Base-by-base conservation (phyloP, 176 grass and related monocot species). In the Zoysia japonica region DNA sequence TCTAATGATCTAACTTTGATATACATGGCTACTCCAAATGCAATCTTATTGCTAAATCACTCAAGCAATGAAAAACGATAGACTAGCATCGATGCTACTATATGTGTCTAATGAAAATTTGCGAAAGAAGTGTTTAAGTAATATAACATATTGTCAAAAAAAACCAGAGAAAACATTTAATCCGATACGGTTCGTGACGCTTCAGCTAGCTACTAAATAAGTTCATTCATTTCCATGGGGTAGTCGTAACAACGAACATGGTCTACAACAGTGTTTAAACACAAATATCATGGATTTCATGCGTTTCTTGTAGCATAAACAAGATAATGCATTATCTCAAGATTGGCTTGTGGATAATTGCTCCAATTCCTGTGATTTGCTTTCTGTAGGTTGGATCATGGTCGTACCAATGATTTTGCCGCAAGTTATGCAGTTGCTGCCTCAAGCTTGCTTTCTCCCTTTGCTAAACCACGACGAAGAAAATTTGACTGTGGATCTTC, bases 381-480 rank as follows among this genome's bases (percentile, higher is more conserved):
- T 86, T 86, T 6, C 37, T 80, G 38, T 65, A 86, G 84, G 84
- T 86, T 86, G 84, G 84, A 74, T 72, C 50, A 80, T 80, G 84
- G 65, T 11, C 39, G 12, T 80, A 39, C 62, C 47, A 28, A 80
- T 86, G 77, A 80, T 61, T 86, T 75, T 80, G 16, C 45, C 69
- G 82, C 76, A 91, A 85, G 85, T 88, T 88, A 82, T 85, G 74
- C 74, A 88, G 69, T 91, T 90, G 84, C 74, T 88, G 82, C 82
- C 86, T 87, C 84, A 87, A 84, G 76, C 71, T 81, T 75, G 64
- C 50, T 84, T 52, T 67, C 77, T 84, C 77, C 77, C 45, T 84
- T 81, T 87, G 85, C 81, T 78, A 87, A 59, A 86, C 68, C 12
- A 59, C 5, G 2, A 49, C 49, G 61, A 85, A 68, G 46, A 66